Base-by-base conservation (phyloP, 768 basidiomycete species). In the Tulasnella sp. region DNA sequence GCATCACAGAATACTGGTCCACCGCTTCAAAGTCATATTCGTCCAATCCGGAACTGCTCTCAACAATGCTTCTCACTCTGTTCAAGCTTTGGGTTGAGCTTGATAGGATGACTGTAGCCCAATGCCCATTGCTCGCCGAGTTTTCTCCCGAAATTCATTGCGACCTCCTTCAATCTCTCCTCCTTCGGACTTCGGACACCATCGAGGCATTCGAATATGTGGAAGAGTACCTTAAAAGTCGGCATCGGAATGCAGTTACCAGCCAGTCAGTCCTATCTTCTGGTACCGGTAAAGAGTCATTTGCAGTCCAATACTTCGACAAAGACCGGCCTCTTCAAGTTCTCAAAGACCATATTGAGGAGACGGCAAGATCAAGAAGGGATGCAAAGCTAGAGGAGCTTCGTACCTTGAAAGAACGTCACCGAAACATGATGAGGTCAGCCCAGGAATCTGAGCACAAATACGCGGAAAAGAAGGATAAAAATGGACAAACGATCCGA, bases 1-100 rank as follows among this genome's bases (percentile, higher is more conserved):
- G n/a, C 9, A 10, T 42, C 40, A 20, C n/a, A 9, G 19, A n/a
- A 13, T 42, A 42, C 20, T 9, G 9, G 10, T 10, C 9, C 9
- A 20, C 40, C 9, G 40, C 40, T 22, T 10, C 9, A 20, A 10
- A 12, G n/a, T 12, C 40, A 10, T 42, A 42, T 42, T 22, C 10
- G 10, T 10, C 10, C 2, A 53, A 59, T 37, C 34, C 56, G n/a
- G 58, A 57, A 35, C 29, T 54, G 16, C 33, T 58, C 4, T 66
- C 65, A 6, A 47, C 68, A 2, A 70, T 76, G 66, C 55, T 76
- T 35, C 58, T 77, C 40, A 70, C 69, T 4, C 53, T 69, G 27
- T 57, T 75, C 20, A 69, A 74, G 29, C 63, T 76, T 15, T 76
- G 75, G 75, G 62, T 71, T 1, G 70, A 67, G 0, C 60, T 76